These are phyloP conservation scores for Penicillium subrubescens DNA, from an alignment of 495 filamentous ascomycete genomes.

Conservation along the genomic window DNA sequence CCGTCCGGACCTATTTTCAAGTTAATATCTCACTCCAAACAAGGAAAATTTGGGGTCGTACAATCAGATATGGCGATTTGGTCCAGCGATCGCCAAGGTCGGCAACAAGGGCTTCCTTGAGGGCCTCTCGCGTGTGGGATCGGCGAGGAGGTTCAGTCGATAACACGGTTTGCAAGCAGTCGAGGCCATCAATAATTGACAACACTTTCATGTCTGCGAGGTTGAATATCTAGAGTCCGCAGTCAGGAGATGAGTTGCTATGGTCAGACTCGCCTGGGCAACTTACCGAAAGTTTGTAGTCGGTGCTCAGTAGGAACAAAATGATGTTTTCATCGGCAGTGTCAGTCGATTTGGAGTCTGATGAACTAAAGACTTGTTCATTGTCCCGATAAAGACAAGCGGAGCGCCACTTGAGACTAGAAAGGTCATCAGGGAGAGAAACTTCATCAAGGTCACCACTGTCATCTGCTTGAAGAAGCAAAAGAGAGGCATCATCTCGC, in stretches of 20 bases:
- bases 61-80: slow-evolving; percentile 78
- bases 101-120: slow-evolving; percentile 78
- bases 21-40: slow-evolving; percentile 11
- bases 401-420: slow-evolving; percentile 69
- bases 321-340: slow-evolving; percentile 54
- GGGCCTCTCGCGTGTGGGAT: slow-evolving; percentile 65
- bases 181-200: slow-evolving; percentile 60
- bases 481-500: slow-evolving; percentile 75
- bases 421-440: slow-evolving; percentile 56
- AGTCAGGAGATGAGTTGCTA: background rate
- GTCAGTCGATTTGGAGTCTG: slow-evolving; percentile 41
- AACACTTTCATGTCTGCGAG: slow-evolving; percentile 42
- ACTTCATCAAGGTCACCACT: slow-evolving; percentile 86
- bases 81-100: slow-evolving; percentile 76
- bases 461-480: slow-evolving; percentile 73
- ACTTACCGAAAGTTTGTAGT: slow-evolving; percentile 74
- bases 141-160: slow-evolving; percentile 70
- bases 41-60: slow-evolving; percentile 40
- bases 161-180: slow-evolving; percentile 75
- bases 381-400: slow-evolving; percentile 77
- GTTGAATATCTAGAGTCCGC: slow-evolving; percentile 40
- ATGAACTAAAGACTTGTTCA: slow-evolving; percentile 53
- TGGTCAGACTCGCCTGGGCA: background rate
- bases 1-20: slow-evolving; percentile 65
- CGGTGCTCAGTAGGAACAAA: slow-evolving; percentile 71